phyloP scores from a whole-genome alignment of 495 filamentous ascomycete species.

The Aspergillus baeticus region DNA sequence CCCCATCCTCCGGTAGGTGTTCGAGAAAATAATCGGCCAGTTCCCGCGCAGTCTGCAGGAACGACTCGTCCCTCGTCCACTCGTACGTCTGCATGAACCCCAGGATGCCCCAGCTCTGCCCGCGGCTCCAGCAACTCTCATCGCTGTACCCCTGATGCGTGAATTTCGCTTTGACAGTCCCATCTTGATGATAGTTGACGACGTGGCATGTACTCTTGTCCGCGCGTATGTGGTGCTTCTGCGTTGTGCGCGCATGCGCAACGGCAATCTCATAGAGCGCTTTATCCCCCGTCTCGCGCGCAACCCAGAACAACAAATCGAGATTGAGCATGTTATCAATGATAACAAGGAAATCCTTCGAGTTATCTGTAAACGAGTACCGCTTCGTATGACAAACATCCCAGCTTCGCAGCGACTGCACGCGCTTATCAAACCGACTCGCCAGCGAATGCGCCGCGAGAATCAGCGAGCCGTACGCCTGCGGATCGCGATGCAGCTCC shows the following conservation, averaged over 20 bases:
- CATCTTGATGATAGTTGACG: constrained; percentile 35
- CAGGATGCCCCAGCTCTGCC: constrained; percentile 46
- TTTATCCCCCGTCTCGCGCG: constrained; percentile 28
- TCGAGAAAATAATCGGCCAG: constrained; percentile 39
- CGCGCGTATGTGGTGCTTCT: constrained; percentile 33
- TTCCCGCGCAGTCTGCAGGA: constrained; percentile 31
- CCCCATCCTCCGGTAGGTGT: constrained; percentile 27
- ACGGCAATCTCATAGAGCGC: constrained; percentile 32
- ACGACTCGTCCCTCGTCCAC: constrained; percentile 37
- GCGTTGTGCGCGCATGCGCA: constrained; percentile 33
- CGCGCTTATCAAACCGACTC: constrained; percentile 30
- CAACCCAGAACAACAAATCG: constrained; percentile 45
- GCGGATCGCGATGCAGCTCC: constrained; percentile 31
- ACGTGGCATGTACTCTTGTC: constrained; percentile 40
- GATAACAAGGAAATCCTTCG: constrained; percentile 35
- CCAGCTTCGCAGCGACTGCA: constrained; percentile 41
- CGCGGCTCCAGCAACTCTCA: constrained; percentile 41
- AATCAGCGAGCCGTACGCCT: constrained; percentile 27
- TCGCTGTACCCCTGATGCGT: constrained; percentile 44
- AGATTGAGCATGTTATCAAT: constrained; percentile 51
- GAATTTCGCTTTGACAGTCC: constrained; percentile 27
- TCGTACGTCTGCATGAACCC: constrained; percentile 43
- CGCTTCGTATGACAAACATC: constrained; percentile 31
- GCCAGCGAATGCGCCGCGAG: constrained; percentile 38
- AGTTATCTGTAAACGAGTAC: constrained; percentile 29